Evolutionary conservation across 306 rosid genomes (phyloP).

Genomic region (Geum urbanum): DNA sequence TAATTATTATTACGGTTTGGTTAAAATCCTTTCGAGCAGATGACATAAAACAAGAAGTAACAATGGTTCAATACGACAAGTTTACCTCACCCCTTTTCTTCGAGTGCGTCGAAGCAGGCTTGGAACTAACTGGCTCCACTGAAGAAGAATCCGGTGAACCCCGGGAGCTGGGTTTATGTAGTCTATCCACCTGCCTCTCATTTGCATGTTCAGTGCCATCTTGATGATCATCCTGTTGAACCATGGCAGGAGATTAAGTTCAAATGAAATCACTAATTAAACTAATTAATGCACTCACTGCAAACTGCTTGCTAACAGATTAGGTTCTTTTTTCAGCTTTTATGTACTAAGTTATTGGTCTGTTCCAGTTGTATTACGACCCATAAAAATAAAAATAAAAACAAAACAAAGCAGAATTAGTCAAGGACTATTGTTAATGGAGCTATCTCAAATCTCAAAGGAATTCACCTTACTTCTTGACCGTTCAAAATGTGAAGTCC

Average conservation of each 20-base stretch:
- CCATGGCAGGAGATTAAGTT: constrained; percentile 23
- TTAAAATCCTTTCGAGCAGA: not conserved
- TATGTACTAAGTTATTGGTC: not conserved
- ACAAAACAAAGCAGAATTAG: not conserved
- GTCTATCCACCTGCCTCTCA: constrained; percentile 32
- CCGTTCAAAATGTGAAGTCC: constrained; percentile 36
- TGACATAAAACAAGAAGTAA: not conserved
- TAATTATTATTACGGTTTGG: not conserved
- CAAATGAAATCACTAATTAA: not conserved
- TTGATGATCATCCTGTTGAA: constrained; percentile 43
- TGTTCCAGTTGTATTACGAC: not conserved
- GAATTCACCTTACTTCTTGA: constrained; percentile 70
- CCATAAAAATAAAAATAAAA: not conserved
- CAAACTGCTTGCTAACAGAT: constrained; percentile 10
- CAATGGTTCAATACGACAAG: constrained; percentile 11
- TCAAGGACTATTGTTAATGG: constrained; percentile 9
- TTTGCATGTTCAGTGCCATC: constrained; percentile 42
- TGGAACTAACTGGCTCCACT: constrained; percentile 12
- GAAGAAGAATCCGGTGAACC: constrained; percentile 15
- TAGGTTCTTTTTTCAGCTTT: not conserved
- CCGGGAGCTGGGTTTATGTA: constrained; percentile 10
- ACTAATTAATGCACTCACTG: not conserved
- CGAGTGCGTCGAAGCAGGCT: constrained; percentile 25
- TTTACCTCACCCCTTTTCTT: constrained; percentile 73
- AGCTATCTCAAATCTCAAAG: constrained; percentile 8